phyloP scores from a whole-genome alignment of 1,139 yeast species.

The Sugiyamaella japonica region DNA sequence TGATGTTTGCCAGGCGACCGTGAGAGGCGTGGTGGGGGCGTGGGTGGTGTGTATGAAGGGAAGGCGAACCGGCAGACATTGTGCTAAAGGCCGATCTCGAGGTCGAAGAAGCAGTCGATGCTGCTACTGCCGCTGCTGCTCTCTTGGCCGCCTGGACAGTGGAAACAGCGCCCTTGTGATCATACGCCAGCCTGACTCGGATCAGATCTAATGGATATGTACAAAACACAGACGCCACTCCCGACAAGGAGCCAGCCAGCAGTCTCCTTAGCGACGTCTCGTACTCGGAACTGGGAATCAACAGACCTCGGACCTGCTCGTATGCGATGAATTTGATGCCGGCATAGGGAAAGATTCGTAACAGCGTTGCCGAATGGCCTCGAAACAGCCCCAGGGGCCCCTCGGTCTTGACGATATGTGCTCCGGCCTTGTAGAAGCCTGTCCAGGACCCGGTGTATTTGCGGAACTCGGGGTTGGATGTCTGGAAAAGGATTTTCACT shows the following conservation, averaged over 20 bases:
- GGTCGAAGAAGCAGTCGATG: not conserved
- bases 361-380: constrained; percentile 91
- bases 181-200: constrained; percentile 89
- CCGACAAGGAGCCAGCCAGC: constrained; percentile 83
- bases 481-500: constrained; percentile 90
- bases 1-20: constrained; percentile 59
- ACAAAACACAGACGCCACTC: constrained; percentile 79
- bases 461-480: constrained; percentile 85
- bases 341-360: constrained; percentile 94
- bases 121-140: not conserved
- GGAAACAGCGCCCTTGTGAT: constrained; percentile 49
- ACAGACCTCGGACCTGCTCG: constrained; percentile 79
- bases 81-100: not conserved
- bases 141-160: not conserved
- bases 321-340: constrained; percentile 97
- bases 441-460: constrained; percentile 76
- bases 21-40: constrained; percentile 24
- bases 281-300: constrained; percentile 70
- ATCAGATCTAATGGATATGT: constrained; percentile 92
- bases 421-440: constrained; percentile 75
- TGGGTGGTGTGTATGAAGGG: not conserved
- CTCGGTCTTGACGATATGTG: constrained; percentile 62
- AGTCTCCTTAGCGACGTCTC: constrained; percentile 83
- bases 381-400: constrained; percentile 86
- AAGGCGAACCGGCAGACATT: too few relatives aligned